A percentile compares a stretch with the other conserved stretches of the same genome.
These are phyloP conservation scores for Ophiostoma sp. DNA, from an alignment of 2,329 filamentous ascomycete species.

Conservation along the genomic window DNA sequence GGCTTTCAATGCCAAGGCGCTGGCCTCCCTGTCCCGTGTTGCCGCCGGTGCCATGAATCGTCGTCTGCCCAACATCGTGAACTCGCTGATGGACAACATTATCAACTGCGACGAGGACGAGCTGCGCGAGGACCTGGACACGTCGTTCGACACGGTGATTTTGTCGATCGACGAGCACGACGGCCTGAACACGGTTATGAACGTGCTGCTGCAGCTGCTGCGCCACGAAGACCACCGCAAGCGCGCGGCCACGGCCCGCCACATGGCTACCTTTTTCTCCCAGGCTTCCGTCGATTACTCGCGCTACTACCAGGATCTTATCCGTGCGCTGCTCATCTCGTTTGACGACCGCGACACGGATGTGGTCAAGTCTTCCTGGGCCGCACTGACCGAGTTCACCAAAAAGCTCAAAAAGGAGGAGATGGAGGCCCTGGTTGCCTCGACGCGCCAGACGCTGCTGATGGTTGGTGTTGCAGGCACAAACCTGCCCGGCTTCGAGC, in stretches of 20 bases:
- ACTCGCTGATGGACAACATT: slow-evolving; percentile 89
- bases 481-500: slow-evolving; percentile 77
- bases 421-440: slow-evolving; percentile 87
- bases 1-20: slow-evolving; percentile 86
- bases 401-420: slow-evolving; percentile 91
- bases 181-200: slow-evolving; percentile 93
- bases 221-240: slow-evolving; percentile 90
- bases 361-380: slow-evolving; percentile 87
- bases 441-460: slow-evolving; percentile 77
- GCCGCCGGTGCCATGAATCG: slow-evolving; percentile 87
- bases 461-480: slow-evolving; percentile 83
- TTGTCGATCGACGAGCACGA: slow-evolving; percentile 93
- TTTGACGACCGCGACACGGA: slow-evolving; percentile 81
- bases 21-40: slow-evolving; percentile 89
- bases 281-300: slow-evolving; percentile 81
- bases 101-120: slow-evolving; percentile 69
- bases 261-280: slow-evolving; percentile 81
- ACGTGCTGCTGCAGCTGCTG: slow-evolving; percentile 75
- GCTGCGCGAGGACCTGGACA: slow-evolving; percentile 66
- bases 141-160: slow-evolving; percentile 82
- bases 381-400: slow-evolving; percentile 78
- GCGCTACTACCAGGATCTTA: slow-evolving; percentile 90
- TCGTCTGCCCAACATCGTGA: slow-evolving; percentile 82
- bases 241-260: slow-evolving; percentile 69
- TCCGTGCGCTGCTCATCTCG: slow-evolving; percentile 80